A percentile compares a stretch with the other conserved stretches of the same genome.
Conservation (phyloP, 306 rosid genomes). For the Clitoria ternatea region DNA sequence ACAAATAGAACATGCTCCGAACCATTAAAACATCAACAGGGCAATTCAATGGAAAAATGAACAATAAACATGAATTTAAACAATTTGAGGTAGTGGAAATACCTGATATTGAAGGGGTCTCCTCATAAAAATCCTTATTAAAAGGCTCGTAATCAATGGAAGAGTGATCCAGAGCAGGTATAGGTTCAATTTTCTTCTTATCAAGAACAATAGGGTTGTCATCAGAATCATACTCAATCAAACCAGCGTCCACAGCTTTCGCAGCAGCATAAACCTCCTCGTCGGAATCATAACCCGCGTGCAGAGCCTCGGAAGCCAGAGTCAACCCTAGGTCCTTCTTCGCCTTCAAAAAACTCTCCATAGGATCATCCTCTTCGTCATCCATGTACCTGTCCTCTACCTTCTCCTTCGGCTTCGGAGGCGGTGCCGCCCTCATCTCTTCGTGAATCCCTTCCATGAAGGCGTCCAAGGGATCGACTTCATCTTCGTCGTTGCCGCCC, state of each 20-base stretch:
- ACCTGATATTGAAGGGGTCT: slow-evolving; percentile 81
- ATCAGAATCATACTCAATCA: slow-evolving; percentile 90
- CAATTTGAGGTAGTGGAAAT: neutral
- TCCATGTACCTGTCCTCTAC: slow-evolving; percentile 66
- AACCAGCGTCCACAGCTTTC: slow-evolving; percentile 88
- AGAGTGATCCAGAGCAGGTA: slow-evolving; percentile 80
- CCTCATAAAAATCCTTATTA: slow-evolving; percentile 90
- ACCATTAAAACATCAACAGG: neutral
- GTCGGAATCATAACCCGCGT: slow-evolving; percentile 89
- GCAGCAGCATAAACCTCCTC: slow-evolving; percentile 99
- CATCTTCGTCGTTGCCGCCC: slow-evolving; percentile 37
- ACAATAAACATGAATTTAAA: neutral
- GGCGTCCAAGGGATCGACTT: slow-evolving; percentile 88
- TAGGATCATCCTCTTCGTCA: slow-evolving; percentile 83
- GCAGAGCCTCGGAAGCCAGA: slow-evolving; percentile 80
- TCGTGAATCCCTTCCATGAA: slow-evolving; percentile 95
- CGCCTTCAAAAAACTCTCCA: slow-evolving; percentile 88
- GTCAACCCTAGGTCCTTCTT: slow-evolving; percentile 86
- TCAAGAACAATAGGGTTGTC: slow-evolving; percentile 79
- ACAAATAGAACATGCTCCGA: neutral
- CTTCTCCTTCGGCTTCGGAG: slow-evolving; percentile 67
- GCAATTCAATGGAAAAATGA: neutral
- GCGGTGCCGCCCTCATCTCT: slow-evolving; percentile 78
- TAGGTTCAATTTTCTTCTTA: slow-evolving; percentile 86
- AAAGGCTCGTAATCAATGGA: slow-evolving; percentile 80